Conservation (phyloP, 345 rosid species). For the Iberis pinnata region DNA sequence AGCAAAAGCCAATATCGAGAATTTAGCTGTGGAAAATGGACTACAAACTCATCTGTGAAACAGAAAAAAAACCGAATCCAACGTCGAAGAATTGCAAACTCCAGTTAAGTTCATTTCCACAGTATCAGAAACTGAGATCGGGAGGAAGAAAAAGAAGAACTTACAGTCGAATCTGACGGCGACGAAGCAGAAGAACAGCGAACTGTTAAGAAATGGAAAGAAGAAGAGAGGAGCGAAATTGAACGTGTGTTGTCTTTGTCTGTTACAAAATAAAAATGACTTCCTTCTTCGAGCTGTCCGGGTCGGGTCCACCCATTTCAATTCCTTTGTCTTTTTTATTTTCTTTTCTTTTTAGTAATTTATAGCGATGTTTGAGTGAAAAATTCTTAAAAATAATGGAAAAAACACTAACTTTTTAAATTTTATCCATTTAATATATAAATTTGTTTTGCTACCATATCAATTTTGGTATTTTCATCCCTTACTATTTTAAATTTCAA, state of each 20-base stretch:
- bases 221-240: background rate
- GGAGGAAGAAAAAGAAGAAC: constrained; percentile 3
- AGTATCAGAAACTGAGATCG: constrained; percentile 8
- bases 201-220: no score
- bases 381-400: no score
- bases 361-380: no score
- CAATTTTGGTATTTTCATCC: no score
- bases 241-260: no score
- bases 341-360: no score
- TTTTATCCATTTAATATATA: no score
- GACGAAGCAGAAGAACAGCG: constrained; percentile 5
- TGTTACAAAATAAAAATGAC: no score
- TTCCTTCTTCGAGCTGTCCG: constrained; percentile 29
- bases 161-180: constrained; percentile 28
- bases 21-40: constrained; percentile 1
- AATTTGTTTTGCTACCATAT: no score
- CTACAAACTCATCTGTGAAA: background rate
- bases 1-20: background rate
- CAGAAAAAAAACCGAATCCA: constrained; percentile 1
- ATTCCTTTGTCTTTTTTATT: no score
- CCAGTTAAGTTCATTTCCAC: background rate
- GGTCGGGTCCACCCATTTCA: constrained; percentile 29
- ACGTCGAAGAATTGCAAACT: background rate
- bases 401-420: no score
- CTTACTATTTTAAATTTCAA: no score